Evolutionary conservation across 441 rosid species (phyloP).

Genomic region (Mallotus japonicus): DNA sequence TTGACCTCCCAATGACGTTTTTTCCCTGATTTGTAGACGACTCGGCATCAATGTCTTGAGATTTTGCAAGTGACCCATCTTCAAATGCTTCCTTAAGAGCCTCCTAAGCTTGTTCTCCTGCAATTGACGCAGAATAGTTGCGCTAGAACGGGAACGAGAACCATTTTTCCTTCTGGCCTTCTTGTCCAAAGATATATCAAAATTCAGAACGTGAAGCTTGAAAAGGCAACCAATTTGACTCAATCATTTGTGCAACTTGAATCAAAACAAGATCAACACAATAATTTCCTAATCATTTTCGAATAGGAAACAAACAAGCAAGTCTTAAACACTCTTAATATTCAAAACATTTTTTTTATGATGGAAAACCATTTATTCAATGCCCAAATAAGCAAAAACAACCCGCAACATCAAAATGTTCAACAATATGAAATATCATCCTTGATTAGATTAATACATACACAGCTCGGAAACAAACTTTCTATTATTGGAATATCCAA

Average conservation of each 20-base stretch:
- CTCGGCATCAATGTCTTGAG: no score
- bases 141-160: no score
- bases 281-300: no score
- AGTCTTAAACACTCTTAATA: no score
- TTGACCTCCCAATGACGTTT: no score
- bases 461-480: constrained; percentile 1
- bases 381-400: neutral
- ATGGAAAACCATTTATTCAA: neutral
- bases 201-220: constrained; percentile 7
- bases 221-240: constrained; percentile 5
- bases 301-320: no score
- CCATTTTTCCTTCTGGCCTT: no score
- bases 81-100: no score
- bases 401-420: neutral
- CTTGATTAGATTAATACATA: neutral
- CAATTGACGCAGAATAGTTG: no score
- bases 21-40: no score
- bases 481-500: constrained; percentile 23
- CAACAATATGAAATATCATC: neutral
- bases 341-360: neutral
- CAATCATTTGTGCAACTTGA: neutral
- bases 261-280: neutral
- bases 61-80: no score
- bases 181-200: neutral
- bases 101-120: no score